Base-by-base conservation (phyloP, 768 basidiomycete species). In the Phylloporus sp. region DNA sequence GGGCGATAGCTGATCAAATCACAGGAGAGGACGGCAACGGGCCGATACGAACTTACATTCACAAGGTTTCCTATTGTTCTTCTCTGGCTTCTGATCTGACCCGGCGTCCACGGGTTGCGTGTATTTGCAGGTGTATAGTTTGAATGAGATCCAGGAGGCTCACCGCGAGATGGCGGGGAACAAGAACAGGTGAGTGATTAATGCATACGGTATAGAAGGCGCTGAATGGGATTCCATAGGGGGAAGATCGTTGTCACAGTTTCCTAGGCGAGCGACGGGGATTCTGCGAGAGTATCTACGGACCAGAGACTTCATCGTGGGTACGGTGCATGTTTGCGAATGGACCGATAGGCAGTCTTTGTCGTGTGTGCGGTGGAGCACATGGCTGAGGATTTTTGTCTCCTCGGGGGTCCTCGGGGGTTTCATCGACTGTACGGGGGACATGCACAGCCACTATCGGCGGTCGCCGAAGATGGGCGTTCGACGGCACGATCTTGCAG, bases 151-250 rank as follows among this genome's bases (percentile, higher is more conserved):
- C 45, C 81, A 82, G 59, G 79, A 80, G 27, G 93, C 92, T 2
- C 91, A 92, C 56, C 75, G 77, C 54, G 90, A 90, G 70, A 93
- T 97, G 86, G 83, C 88, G 65, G 81, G 73, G 51, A 86, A 92
- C 62, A 77, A 73, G 68, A 85, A 80, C 57, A 76, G 70, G 69
- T 65, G 46, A 65, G 74, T 44, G 35, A 32, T 46, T 46, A 47
- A 48, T 49, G 3, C 27, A 24, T 40, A 53, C 49, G 1, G 40
- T 36, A 47, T 32, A 22, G 41, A 52, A 26, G 22, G 16, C 22
- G 6, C 24, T 16, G 20, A 32, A 43, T 22, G 46, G 39, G 15
- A 23, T 27, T 51, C 49, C 23, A 20, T 35, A 71, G 71, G 13
- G 70, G 70, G 44, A 71, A 71, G 56, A 66, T 72, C 26, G 49